phyloP scores from a whole-genome alignment of 139 green algal genomes.

The Tetradesmus lagerheimii region DNA sequence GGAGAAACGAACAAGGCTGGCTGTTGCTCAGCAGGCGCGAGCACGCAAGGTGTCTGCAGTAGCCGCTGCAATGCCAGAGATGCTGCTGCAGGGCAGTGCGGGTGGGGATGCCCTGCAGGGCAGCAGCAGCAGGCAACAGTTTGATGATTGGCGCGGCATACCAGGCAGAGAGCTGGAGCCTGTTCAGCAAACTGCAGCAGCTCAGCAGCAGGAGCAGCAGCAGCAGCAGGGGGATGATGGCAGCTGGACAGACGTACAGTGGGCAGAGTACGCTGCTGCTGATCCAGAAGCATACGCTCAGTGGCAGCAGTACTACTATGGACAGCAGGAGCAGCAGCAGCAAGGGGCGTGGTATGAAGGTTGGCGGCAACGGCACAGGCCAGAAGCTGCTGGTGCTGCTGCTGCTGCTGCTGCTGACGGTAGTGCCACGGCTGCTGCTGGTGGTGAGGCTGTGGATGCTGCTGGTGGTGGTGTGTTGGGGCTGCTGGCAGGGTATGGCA shows the following conservation, averaged over 20 bases:
- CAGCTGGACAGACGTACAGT: not conserved
- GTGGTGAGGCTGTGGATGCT: not conserved
- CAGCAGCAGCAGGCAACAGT: not conserved
- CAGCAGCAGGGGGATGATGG: constrained; percentile 14
- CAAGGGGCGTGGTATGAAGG: constrained; percentile 13
- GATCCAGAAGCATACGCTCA: not conserved
- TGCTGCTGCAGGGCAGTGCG: constrained; percentile 20
- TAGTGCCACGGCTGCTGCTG: constrained; percentile 2
- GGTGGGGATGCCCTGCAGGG: not conserved
- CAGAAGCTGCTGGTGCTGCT: constrained; percentile 30
- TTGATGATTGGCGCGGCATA: constrained; percentile 7
- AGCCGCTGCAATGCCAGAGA: constrained; percentile 15
- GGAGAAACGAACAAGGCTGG: constrained; percentile 58
- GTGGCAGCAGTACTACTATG: constrained; percentile 27
- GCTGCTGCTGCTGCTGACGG: not conserved
- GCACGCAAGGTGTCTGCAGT: constrained; percentile 42
- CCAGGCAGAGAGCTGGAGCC: not conserved
- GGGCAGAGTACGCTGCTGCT: not conserved
- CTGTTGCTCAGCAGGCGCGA: constrained; percentile 48
- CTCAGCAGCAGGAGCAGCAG: constrained; percentile 6
- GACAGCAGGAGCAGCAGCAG: constrained; percentile 18
- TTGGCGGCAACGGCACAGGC: constrained; percentile 22
- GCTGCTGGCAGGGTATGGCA: constrained; percentile 42
- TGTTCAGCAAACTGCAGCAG: not conserved
- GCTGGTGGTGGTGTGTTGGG: constrained; percentile 1